phyloP scores from a whole-genome alignment of 2,329 filamentous ascomycete genomes.

The Ascosphaera apis region DNA sequence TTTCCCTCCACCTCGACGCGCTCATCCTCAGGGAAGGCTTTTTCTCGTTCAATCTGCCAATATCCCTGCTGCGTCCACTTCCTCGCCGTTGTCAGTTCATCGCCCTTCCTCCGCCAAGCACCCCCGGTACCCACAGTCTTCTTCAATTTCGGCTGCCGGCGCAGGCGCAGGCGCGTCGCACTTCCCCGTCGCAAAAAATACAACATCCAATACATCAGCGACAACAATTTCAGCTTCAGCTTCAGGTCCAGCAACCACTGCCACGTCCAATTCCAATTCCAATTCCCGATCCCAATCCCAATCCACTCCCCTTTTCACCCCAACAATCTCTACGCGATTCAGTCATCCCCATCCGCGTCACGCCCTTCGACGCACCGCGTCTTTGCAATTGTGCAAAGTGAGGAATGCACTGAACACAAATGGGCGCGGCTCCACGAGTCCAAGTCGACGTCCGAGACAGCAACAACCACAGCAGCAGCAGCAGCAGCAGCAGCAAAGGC shows the following conservation, averaged over 20 bases:
- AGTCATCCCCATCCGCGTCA: background rate
- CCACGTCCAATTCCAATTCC: too few relatives aligned
- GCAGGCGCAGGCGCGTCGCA: background rate
- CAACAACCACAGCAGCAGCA: background rate
- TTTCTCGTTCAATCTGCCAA: slow-evolving; percentile 16
- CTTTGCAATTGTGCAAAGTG: background rate
- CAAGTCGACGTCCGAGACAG: background rate
- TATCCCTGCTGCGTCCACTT: slow-evolving; percentile 17
- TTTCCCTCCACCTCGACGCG: slow-evolving; percentile 33
- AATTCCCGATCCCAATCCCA: too few relatives aligned
- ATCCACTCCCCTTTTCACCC: too few relatives aligned
- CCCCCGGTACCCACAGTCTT: slow-evolving; percentile 19
- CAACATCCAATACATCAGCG: too few relatives aligned
- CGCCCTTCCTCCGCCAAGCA: slow-evolving; percentile 44
- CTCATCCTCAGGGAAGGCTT: slow-evolving; percentile 29
- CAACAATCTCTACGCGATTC: background rate
- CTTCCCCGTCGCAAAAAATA: too few relatives aligned
- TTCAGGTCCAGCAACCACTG: too few relatives aligned
- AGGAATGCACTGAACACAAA: background rate
- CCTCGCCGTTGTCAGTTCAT: slow-evolving; percentile 37
- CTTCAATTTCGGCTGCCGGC: background rate
- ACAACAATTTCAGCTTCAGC: too few relatives aligned
- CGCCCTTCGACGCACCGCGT: background rate
- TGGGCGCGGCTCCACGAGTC: background rate
- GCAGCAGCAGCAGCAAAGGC: background rate